Percentiles rank a stretch among this genome's conserved stretches.
Conservation (phyloP, 2,329 filamentous ascomycete species). For the Westerdykella aurantiaca region DNA sequence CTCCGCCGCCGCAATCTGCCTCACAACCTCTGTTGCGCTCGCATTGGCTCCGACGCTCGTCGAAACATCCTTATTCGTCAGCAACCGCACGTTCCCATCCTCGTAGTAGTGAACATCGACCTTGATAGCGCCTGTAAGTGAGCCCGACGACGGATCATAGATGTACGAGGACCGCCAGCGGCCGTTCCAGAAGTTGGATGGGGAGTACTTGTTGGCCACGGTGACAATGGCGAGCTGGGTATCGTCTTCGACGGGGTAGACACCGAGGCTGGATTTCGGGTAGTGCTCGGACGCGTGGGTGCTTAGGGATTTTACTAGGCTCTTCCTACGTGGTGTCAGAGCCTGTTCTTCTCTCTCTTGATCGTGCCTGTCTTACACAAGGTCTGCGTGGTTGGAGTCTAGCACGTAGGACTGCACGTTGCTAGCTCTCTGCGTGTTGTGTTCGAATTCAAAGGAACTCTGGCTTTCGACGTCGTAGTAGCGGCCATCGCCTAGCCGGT, state of each 20-base stretch:
- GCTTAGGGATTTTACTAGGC: slow-evolving; percentile 69
- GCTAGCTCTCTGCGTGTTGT: slow-evolving; percentile 78
- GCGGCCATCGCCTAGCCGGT: slow-evolving; percentile 68
- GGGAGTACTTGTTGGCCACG: slow-evolving; percentile 94
- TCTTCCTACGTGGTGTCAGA: slow-evolving; percentile 56
- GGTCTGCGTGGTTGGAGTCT: slow-evolving; percentile 69
- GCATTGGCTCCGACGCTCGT: slow-evolving; percentile 53
- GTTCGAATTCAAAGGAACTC: slow-evolving; percentile 84
- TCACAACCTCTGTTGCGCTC: slow-evolving; percentile 63
- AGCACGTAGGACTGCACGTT: slow-evolving; percentile 70
- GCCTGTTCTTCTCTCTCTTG: background rate
- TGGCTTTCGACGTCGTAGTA: slow-evolving; percentile 90
- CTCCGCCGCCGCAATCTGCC: slow-evolving; percentile 72
- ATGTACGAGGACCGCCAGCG: slow-evolving; percentile 90
- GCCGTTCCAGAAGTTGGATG: slow-evolving; percentile 98
- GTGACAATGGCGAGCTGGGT: slow-evolving; percentile 72
- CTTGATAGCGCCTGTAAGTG: slow-evolving; percentile 73
- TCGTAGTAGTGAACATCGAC: slow-evolving; percentile 99
- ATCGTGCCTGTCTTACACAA: slow-evolving; percentile 58
- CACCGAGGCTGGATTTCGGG: slow-evolving; percentile 71
- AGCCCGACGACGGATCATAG: slow-evolving; percentile 60
- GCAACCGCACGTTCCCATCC: slow-evolving; percentile 90
- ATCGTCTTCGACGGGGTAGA: slow-evolving; percentile 74
- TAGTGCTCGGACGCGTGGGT: slow-evolving; percentile 85
- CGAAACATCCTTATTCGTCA: slow-evolving; percentile 74